A percentile compares a stretch with the other conserved stretches of the same genome.
Conservation (phyloP, 2,329 filamentous ascomycete genomes). For the Aspergillus ochraceus region DNA sequence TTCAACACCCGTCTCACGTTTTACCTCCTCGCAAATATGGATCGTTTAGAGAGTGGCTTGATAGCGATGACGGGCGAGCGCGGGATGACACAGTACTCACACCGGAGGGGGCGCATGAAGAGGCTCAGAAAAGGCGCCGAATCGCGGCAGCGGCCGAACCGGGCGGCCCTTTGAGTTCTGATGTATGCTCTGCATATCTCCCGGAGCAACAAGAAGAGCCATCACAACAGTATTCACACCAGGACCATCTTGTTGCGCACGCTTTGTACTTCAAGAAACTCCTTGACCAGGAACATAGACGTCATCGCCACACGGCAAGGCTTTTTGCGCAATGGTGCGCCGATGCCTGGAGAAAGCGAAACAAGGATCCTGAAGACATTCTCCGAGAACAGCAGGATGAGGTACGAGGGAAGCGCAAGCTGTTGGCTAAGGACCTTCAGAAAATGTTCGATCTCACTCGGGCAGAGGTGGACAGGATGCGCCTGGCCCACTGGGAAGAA, state of each 20-base stretch:
- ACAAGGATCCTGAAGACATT: slow-evolving; percentile 66
- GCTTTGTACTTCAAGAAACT: slow-evolving; percentile 77
- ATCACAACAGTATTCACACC: slow-evolving; percentile 77
- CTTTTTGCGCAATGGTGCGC: slow-evolving; percentile 63
- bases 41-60: slow-evolving; percentile 67
- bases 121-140: slow-evolving; percentile 68
- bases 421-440: slow-evolving; percentile 65
- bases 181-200: slow-evolving; percentile 69
- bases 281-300: slow-evolving; percentile 73
- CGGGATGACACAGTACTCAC: slow-evolving; percentile 50
- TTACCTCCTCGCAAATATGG: slow-evolving; percentile 46
- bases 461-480: slow-evolving; percentile 57
- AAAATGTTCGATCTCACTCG: slow-evolving; percentile 61
- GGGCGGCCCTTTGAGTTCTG: slow-evolving; percentile 72
- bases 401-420: slow-evolving; percentile 68
- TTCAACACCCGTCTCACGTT: slow-evolving; percentile 54
- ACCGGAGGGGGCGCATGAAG: slow-evolving; percentile 62
- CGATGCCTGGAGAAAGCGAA: slow-evolving; percentile 43
- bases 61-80: slow-evolving; percentile 48
- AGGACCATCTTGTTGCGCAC: slow-evolving; percentile 80
- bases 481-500: slow-evolving; percentile 60
- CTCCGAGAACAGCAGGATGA: slow-evolving; percentile 72
- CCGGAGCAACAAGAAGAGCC: slow-evolving; percentile 75
- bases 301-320: slow-evolving; percentile 76
- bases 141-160: slow-evolving; percentile 72